Conservation (phyloP, 768 basidiomycete species). For the Tricholoma matsutake region DNA sequence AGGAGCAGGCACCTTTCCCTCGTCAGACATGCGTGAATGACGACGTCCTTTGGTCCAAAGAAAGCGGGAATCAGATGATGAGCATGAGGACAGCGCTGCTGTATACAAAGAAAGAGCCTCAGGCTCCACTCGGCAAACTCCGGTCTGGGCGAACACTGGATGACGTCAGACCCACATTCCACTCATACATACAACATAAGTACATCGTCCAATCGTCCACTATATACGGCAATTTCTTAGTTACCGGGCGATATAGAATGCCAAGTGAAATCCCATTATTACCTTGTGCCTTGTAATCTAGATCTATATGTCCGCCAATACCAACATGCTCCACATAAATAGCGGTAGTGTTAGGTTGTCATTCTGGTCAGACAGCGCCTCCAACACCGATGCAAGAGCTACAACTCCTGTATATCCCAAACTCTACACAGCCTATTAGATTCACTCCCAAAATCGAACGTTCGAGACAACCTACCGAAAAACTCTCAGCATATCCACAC, state of each 20-base stretch:
- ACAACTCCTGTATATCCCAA: constrained; percentile 63
- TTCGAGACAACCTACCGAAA: constrained; percentile 61
- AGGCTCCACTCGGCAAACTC: too few relatives aligned
- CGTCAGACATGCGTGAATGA: background rate
- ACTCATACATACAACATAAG: too few relatives aligned
- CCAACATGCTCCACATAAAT: constrained; percentile 90
- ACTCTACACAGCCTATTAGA: constrained; percentile 41
- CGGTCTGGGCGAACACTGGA: too few relatives aligned
- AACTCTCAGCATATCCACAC: constrained; percentile 64
- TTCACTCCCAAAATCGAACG: background rate
- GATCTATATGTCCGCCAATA: constrained; percentile 43
- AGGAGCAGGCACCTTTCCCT: background rate
- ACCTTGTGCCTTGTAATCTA: background rate
- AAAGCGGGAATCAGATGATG: too few relatives aligned
- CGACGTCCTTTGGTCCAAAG: background rate
- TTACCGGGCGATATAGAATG: too few relatives aligned
- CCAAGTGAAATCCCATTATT: background rate
- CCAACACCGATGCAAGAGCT: constrained; percentile 67
- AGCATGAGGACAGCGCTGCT: too few relatives aligned
- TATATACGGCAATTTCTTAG: too few relatives aligned
- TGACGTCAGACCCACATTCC: too few relatives aligned
- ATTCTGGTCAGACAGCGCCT: constrained; percentile 93
- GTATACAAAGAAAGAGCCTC: too few relatives aligned
- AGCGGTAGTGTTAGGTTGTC: constrained; percentile 97
- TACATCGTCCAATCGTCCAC: too few relatives aligned